These are phyloP conservation scores for Escallonia rubra DNA, from an alignment of 129 eudicot genomes.

Conservation along the genomic window DNA sequence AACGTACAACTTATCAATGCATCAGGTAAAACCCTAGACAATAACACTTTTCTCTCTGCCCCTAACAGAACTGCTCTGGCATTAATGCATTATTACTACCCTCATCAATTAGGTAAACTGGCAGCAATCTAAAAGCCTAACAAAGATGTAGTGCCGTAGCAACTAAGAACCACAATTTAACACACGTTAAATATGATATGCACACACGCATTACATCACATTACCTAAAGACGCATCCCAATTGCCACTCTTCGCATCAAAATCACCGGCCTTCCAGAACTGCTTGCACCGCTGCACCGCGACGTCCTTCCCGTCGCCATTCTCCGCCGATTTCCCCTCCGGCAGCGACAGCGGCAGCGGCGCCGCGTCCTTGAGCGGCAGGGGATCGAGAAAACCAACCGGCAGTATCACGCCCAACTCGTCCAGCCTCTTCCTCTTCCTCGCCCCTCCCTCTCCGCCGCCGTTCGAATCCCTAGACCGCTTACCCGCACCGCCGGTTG, in stretches of 20 bases:
- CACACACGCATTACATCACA: not conserved
- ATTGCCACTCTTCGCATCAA: not conserved
- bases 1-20: too few species aligned
- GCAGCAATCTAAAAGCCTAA: too few species aligned
- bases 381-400: slow-evolving; percentile 5
- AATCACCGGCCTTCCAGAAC: slow-evolving; percentile 12
- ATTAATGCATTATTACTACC: too few species aligned
- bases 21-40: too few species aligned
- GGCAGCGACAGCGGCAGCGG: not conserved
- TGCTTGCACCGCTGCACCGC: not conserved
- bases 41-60: too few species aligned
- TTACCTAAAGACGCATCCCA: slow-evolving; percentile 6
- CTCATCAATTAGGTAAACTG: too few species aligned
- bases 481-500: slow-evolving; percentile 13
- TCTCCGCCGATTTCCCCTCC: too few species aligned
- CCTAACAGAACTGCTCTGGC: too few species aligned
- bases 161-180: not conserved
- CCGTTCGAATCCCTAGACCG: slow-evolving; percentile 21
- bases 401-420: not conserved
- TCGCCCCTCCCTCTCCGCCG: not conserved
- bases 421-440: slow-evolving; percentile 1
- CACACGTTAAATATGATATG: not conserved
- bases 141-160: too few species aligned
- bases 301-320: not conserved
- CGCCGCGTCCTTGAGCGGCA: not conserved